Evolutionary conservation across 176 grass and related monocot species (phyloP), one percentile per base, ranked within the genome.

Genomic region (Dendrocalamus sinicus): DNA sequence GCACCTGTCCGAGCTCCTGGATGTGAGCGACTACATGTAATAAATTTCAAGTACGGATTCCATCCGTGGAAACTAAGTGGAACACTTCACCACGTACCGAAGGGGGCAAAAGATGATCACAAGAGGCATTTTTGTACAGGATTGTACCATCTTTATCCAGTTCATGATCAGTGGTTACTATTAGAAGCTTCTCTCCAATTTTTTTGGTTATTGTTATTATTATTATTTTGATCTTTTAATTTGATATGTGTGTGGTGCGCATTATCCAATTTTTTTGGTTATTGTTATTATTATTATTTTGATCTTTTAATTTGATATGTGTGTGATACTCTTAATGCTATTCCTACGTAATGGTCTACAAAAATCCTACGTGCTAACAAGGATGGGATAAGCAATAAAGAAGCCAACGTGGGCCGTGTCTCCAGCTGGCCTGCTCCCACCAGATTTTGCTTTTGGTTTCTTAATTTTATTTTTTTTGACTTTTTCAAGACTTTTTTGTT

Each of bases 1-100:
- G 85, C 89, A 91, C 8, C 63, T 88, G 45, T 88, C 89, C 10
- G 89, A 85, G 47, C 81, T 91, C 45, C 81, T 91, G n/a, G 89
- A 91, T 19, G 76, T 91, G 53, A 91, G 81, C 81, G 89, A 91
- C 70, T 91, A 91, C 63, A 81, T 91, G 85, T 85, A 87, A 59
- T n/a, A 70, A 20, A 37, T 59, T 44, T 24, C 26, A 37, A 59
- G 83, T 67, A 78, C 84, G 52, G 86, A 14, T 55, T 55, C 37
- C 28, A 81, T 44, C 63, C 13, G 41, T 75, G 78, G 55, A 62
- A 40, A 32, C 77, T n/a, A 22, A 13, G 72, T 70, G 15, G 40
- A 77, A 39, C 78, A 50, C 35, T 66, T 62, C 24, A 72, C 35
- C 82, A 75, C 40, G 79, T 66, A 81, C 89, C 14, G 22, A 76